Conservation (phyloP, 2,329 filamentous ascomycete species). For the Calonectria honghensis region DNA sequence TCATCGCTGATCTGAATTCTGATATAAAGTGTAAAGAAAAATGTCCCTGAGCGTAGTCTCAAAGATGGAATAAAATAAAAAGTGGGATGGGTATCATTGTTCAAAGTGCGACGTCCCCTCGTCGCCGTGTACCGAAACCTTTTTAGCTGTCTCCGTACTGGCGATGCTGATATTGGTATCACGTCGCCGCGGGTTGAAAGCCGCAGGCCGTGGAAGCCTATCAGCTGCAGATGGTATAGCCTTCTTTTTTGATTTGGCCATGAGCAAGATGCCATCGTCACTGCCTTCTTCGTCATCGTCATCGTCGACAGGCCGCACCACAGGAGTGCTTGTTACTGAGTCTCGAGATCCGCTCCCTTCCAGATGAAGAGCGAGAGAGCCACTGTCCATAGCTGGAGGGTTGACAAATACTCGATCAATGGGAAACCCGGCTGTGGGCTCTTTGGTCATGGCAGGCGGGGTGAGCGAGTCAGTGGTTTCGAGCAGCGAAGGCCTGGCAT, state of each 20-base stretch:
- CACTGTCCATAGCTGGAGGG: constrained; percentile 58
- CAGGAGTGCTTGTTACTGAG: constrained; percentile 53
- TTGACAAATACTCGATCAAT: constrained; percentile 64
- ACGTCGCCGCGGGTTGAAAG: constrained; percentile 67
- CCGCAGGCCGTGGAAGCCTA: constrained; percentile 48
- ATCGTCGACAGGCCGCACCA: constrained; percentile 59
- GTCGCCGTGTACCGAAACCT: constrained; percentile 65
- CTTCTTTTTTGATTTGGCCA: constrained; percentile 72
- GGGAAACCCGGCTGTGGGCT: constrained; percentile 67
- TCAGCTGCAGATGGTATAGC: constrained; percentile 47
- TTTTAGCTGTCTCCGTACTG: constrained; percentile 79
- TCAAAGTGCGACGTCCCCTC: constrained; percentile 54
- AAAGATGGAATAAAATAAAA: constrained; percentile 40
- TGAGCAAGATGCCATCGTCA: constrained; percentile 73
- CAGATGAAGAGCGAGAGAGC: constrained; percentile 57
- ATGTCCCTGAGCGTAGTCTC: background rate
- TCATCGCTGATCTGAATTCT: constrained; percentile 45
- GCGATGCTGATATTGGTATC: constrained; percentile 77
- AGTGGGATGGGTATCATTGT: constrained; percentile 52
- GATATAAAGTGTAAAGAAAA: constrained; percentile 45
- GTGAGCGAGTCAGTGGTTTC: constrained; percentile 74
- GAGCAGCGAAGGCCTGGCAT: constrained; percentile 64
- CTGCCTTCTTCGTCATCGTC: constrained; percentile 69
- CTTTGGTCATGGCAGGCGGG: constrained; percentile 70
- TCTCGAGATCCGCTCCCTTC: constrained; percentile 46